phyloP scores from a whole-genome alignment of 176 grass and related monocot genomes.

The Musa itinerans region DNA sequence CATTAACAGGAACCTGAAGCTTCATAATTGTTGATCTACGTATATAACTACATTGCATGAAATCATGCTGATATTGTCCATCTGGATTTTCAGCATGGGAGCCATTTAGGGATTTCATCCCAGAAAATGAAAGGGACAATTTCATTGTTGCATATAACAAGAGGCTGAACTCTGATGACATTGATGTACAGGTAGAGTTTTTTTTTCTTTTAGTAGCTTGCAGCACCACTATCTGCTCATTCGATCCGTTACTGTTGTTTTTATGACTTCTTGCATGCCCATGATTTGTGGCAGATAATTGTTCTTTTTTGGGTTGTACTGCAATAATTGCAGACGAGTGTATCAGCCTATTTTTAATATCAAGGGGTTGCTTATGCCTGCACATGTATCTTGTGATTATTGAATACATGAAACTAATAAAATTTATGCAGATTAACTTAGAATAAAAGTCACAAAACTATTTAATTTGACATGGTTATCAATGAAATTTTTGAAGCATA shows the following conservation, averaged over 20 bases:
- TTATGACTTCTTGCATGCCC: background rate
- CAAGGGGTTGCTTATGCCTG: background rate
- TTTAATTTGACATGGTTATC: background rate
- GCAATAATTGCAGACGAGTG: background rate
- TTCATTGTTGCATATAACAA: constrained; percentile 73
- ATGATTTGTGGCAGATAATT: background rate
- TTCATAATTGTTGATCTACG: background rate
- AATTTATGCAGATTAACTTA: background rate
- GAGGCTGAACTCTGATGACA: constrained; percentile 67
- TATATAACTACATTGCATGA: background rate
- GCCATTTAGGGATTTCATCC: constrained; percentile 85
- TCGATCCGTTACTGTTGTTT: background rate
- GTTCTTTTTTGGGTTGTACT: background rate
- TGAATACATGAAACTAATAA: too few species aligned
- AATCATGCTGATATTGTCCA: constrained; percentile 1
- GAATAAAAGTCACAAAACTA: background rate
- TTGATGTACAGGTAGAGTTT: constrained; percentile 42
- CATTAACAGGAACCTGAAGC: background rate
- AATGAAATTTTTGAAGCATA: background rate
- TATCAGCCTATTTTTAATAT: background rate
- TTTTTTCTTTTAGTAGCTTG: constrained; percentile 5
- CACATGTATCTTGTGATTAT: background rate
- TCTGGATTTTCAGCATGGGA: constrained; percentile 62
- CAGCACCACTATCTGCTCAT: background rate
- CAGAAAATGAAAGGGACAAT: constrained; percentile 70